phyloP scores from a whole-genome alignment of 2,329 filamentous ascomycete species.

The Aschersonia sp. region DNA sequence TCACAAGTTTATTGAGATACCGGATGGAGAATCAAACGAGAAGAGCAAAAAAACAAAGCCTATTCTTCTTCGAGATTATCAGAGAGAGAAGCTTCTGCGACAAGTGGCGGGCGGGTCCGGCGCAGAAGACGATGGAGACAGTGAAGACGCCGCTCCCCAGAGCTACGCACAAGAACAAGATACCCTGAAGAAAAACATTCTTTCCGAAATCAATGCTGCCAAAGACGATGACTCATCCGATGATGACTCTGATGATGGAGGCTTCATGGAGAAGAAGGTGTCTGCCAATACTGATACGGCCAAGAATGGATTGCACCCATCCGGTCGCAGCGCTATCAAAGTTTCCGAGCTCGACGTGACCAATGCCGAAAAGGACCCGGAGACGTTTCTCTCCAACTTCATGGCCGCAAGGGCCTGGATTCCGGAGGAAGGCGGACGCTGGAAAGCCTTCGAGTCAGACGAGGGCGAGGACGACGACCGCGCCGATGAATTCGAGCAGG shows the following conservation, averaged over 20 bases:
- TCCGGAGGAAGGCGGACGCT: constrained; percentile 47
- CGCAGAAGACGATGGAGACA: constrained; percentile 25
- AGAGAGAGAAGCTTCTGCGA: constrained; percentile 74
- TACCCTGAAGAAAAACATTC: constrained; percentile 60
- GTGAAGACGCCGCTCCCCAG: constrained; percentile 41
- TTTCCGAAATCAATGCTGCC: constrained; percentile 65
- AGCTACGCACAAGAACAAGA: constrained; percentile 88
- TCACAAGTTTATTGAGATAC: constrained; percentile 61
- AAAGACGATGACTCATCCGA: constrained; percentile 27
- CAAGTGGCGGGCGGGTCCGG: constrained; percentile 44
- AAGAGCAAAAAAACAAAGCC: constrained; percentile 64
- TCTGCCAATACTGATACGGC: constrained; percentile 19
- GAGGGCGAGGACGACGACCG: constrained; percentile 72
- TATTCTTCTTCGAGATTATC: constrained; percentile 78
- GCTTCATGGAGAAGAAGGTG: constrained; percentile 57
- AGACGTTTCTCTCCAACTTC: constrained; percentile 90
- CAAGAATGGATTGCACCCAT: constrained; percentile 39
- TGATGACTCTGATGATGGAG: constrained; percentile 46
- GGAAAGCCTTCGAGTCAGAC: constrained; percentile 82
- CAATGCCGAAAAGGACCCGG: constrained; percentile 75
- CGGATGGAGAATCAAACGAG: constrained; percentile 31
- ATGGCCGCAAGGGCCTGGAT: constrained; percentile 87
- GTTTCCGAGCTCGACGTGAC: constrained; percentile 50
- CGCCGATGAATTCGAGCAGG: constrained; percentile 79
- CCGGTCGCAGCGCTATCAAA: constrained; percentile 30